A percentile compares a stretch with the other conserved stretches of the same genome.
These are phyloP conservation scores for Populus ilicifolia DNA, from an alignment of 345 rosid species.

Conservation along the genomic window DNA sequence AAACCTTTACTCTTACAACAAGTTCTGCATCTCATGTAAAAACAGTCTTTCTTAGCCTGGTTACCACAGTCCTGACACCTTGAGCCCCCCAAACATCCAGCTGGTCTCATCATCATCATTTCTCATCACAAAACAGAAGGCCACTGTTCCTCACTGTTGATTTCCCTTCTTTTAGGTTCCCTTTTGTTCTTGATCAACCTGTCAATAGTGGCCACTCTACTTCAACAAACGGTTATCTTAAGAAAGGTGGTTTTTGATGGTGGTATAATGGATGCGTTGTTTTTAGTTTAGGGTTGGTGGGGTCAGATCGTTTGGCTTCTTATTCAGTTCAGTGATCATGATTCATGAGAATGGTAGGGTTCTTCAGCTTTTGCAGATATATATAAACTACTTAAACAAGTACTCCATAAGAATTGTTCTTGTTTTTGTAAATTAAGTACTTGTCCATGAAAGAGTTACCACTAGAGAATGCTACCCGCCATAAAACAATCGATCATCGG, in stretches of 20 bases:
- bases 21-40: slow-evolving; percentile 51
- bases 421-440: neutral
- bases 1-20: slow-evolving; percentile 58
- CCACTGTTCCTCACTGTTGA: neutral
- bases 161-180: neutral
- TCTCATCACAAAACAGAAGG: neutral
- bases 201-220: neutral
- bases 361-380: neutral
- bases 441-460: neutral
- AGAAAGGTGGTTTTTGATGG: neutral
- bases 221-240: neutral
- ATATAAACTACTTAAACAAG: neutral
- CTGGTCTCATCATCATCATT: slow-evolving; percentile 17
- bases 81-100: slow-evolving; percentile 12
- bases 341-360: neutral
- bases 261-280: neutral
- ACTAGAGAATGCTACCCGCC: neutral
- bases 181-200: neutral
- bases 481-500: neutral
- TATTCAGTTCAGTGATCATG: neutral
- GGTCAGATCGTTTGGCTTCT: neutral
- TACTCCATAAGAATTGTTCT: neutral
- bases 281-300: neutral
- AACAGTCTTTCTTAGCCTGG: slow-evolving; percentile 63
- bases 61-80: slow-evolving; percentile 74